Base-by-base conservation (phyloP, 148 eudicot genomes). In the Beta vulgaris region DNA sequence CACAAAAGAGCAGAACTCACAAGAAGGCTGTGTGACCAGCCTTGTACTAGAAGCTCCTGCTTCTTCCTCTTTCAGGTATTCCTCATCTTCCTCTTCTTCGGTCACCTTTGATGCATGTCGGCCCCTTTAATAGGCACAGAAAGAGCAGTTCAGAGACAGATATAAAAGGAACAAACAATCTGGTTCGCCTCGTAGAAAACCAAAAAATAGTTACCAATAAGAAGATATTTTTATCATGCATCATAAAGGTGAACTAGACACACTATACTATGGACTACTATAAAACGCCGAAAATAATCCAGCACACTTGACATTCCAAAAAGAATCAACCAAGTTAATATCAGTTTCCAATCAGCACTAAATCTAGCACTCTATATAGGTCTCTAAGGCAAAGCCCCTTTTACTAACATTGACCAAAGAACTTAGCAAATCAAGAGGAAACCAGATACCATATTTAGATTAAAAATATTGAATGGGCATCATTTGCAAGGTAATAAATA, bases 81-180 rank as follows among this genome's bases (percentile, higher is more conserved):
- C 99, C 64, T 92, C 97, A 71, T 95, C 99, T 84, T 95, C 99
- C 86, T 95, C 99, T 76, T 90, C 97, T 86, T 95, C 99, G 28
- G 97, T 95, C 62, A 95, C 59, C 80, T 92, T 95, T 44, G 99
- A 95, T 64, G 99, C 99, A 92, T 95, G 99, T 12, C 99, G 94
- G 43, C 99, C 99, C 86, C 99, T 95, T 49, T 40, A 64, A 67
- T 42, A 71, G 31, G 34, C 70, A 76, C 23, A 53, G 40, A 39
- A 57, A 64, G 15, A 37, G 51, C 42, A 59, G 2, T 60, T 63
- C 29, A 51, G 44, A 37, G 69, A 12, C 14, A 54, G 42, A n/a
- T 23, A n/a, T 40, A 19, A 53, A n/a, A 19, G 40, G 43, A 31
- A 49, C 1, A 32, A 25, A n/a, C 29, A 58, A 60, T 29, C 15